Evolutionary conservation across 805 yeast species (phyloP).

Genomic region (Clavispora phyllophila): DNA sequence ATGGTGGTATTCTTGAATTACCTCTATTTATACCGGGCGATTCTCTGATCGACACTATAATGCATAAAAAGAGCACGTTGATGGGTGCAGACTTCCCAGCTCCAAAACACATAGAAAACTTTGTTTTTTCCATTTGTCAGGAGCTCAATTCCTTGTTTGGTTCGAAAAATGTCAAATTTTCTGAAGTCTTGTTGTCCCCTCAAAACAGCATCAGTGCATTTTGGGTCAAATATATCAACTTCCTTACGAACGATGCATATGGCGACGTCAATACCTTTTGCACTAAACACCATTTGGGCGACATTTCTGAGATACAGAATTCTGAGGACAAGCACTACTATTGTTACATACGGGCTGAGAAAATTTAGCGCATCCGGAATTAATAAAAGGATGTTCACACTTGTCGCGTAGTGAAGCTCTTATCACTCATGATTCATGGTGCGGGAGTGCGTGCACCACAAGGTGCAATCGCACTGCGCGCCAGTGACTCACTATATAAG

Average conservation of each 20-base stretch:
- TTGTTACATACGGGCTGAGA: constrained; percentile 23
- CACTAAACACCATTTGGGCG: constrained; percentile 13
- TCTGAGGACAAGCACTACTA: constrained; percentile 17
- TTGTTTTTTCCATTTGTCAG: constrained; percentile 17
- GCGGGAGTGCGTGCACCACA: background rate
- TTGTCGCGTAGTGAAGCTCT: too few relatives aligned
- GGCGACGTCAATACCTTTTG: constrained; percentile 29
- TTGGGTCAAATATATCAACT: constrained; percentile 23
- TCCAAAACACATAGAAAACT: constrained; percentile 5
- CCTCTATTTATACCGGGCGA: constrained; percentile 17
- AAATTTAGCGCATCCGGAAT: constrained; percentile 4
- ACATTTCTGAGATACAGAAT: constrained; percentile 5
- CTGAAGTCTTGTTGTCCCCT: constrained; percentile 25
- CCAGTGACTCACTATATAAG: constrained; percentile 2
- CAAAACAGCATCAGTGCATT: constrained; percentile 27
- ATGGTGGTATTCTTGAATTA: constrained; percentile 32
- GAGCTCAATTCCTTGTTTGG: constrained; percentile 29
- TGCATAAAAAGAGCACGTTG: background rate
- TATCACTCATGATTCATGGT: too few relatives aligned
- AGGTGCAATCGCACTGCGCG: background rate
- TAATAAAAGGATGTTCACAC: background rate
- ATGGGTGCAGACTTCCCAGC: background rate
- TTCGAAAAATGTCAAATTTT: constrained; percentile 25
- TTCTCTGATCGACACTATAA: background rate
- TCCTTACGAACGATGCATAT: constrained; percentile 28